Percentiles rank a stretch among this genome's conserved stretches.
Evolutionary conservation across 257 asterid genomes (phyloP).

Genomic region (Solanum medicagineum): DNA sequence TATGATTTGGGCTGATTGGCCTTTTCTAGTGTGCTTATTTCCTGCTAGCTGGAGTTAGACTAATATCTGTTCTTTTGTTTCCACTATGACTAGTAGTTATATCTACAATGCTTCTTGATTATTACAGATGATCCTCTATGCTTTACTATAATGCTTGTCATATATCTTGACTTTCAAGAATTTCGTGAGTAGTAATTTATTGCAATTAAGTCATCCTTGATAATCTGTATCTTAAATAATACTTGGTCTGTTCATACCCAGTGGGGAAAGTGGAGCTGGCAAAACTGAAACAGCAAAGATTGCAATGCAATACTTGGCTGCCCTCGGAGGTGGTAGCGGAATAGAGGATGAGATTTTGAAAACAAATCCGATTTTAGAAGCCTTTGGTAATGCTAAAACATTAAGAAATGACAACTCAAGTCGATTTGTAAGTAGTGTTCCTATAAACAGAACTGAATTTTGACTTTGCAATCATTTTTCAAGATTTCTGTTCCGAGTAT

Average conservation of each 20-base stretch:
- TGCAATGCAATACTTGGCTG: conserved; percentile 99
- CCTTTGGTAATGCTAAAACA: conserved; percentile 99
- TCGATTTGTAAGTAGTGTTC: conserved; percentile 79
- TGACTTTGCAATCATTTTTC: not conserved
- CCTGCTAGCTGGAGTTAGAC: not conserved
- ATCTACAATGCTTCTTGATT: not conserved
- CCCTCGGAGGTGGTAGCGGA: conserved; percentile 98
- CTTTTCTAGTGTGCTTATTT: not conserved
- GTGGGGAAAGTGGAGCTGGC: conserved; percentile 99
- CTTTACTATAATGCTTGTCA: not conserved
- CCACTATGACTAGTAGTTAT: not conserved
- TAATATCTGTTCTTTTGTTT: not conserved
- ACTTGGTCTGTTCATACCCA: conserved; percentile 17
- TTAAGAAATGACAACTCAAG: conserved; percentile 94
- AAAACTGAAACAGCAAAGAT: conserved; percentile 99
- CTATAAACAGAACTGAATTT: not conserved
- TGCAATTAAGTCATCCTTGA: not conserved
- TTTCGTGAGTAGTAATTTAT: not conserved
- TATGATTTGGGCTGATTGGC: not conserved
- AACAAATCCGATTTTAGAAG: conserved; percentile 96
- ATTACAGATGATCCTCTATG: not conserved
- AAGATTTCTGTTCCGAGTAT: not conserved
- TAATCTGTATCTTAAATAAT: conserved; percentile 1
- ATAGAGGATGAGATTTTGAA: conserved; percentile 91
- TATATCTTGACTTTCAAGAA: not conserved